Conservation (phyloP, 1,284 basidiomycete species). For the Anthracocystis setariae region DNA sequence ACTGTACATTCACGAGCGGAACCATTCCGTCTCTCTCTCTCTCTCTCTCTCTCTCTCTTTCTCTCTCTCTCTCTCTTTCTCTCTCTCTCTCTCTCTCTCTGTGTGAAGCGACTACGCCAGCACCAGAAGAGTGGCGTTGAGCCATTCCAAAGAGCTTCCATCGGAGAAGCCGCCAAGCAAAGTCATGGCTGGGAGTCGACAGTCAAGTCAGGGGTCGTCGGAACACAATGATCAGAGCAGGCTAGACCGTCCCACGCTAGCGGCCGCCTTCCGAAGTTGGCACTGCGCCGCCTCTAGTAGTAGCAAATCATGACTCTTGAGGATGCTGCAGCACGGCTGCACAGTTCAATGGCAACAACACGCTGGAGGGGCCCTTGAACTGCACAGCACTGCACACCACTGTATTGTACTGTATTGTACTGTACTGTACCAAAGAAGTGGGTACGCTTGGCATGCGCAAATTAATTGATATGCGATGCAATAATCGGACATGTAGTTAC, state of each 20-base stretch:
- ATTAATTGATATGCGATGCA: background rate
- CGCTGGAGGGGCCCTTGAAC: background rate
- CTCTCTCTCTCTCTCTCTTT: no score
- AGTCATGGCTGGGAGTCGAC: background rate
- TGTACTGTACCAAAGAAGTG: conserved; percentile 3
- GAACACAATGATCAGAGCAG: no score
- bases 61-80: no score
- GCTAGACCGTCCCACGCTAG: background rate
- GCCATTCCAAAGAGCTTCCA: background rate
- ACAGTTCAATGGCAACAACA: background rate
- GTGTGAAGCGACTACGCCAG: background rate
- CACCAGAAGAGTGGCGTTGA: background rate
- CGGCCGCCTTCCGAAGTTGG: background rate
- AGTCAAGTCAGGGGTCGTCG: background rate
- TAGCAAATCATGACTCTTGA: background rate
- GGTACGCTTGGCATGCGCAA: conserved; percentile 3
- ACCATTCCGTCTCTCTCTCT: no score
- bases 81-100: no score
- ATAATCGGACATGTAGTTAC: background rate
- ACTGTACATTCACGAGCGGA: no score
- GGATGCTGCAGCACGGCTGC: background rate
- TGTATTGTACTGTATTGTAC: no score
- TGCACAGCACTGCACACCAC: no score
- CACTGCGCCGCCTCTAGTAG: background rate
- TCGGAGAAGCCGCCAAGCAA: background rate